Conservation (phyloP, 345 rosid species). For the Euclidium syriacum region DNA sequence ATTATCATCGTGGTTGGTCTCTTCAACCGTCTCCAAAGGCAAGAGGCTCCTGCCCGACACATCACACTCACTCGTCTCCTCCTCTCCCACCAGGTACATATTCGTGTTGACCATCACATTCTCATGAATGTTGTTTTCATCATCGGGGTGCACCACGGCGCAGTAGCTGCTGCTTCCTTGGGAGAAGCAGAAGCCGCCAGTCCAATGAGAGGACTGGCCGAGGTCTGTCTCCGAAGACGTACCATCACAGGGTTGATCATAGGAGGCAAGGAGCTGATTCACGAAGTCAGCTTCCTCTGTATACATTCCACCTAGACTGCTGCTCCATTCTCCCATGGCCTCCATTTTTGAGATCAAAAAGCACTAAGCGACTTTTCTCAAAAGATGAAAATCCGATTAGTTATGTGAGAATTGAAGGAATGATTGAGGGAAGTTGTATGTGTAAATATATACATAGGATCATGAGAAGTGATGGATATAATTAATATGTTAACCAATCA, state of each 20-base stretch:
- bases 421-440: conserved; percentile 19
- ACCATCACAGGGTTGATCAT: conserved; percentile 23
- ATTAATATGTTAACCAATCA: conserved; percentile 12
- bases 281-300: conserved; percentile 70
- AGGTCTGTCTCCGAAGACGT: conserved; percentile 12
- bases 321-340: conserved; percentile 52
- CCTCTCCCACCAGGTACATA: conserved; percentile 42
- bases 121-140: conserved; percentile 23
- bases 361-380: not conserved
- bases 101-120: conserved; percentile 31
- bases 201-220: conserved; percentile 10
- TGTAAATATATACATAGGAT: conserved; percentile 19
- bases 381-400: not conserved
- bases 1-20: conserved; percentile 12
- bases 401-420: not conserved
- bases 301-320: conserved; percentile 42
- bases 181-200: conserved; percentile 24
- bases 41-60: conserved; percentile 18
- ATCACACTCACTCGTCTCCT: conserved; percentile 34
- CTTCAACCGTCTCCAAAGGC: conserved; percentile 13
- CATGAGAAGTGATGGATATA: conserved; percentile 28
- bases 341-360: conserved; percentile 34
- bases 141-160: conserved; percentile 25
- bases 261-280: conserved; percentile 52
- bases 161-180: conserved; percentile 36